Evolutionary conservation across 2,329 filamentous ascomycete species (phyloP).

Genomic region (Tolypocladium guangdongense): DNA sequence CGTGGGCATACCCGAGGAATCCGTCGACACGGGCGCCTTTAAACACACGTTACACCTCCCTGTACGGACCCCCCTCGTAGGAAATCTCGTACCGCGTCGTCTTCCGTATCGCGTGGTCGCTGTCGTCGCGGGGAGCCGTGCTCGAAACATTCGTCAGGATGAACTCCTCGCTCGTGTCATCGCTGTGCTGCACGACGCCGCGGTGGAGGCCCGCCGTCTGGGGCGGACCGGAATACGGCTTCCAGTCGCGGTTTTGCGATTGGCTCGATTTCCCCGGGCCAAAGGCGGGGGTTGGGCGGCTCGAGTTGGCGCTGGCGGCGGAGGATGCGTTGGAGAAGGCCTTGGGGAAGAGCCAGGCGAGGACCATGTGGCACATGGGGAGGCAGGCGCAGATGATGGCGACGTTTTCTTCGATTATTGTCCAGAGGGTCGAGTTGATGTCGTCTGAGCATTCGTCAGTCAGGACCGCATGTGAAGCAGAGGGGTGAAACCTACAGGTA

Average conservation of each 20-base stretch:
- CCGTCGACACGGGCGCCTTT: neutral
- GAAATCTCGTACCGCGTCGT: constrained; percentile 24
- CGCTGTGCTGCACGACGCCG: constrained; percentile 14
- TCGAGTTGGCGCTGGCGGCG: constrained; percentile 4
- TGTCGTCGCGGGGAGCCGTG: neutral
- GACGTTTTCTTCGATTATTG: constrained; percentile 27
- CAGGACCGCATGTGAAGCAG: no score
- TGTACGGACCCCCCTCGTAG: constrained; percentile 14
- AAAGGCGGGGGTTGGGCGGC: constrained; percentile 8
- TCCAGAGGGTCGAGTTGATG: constrained; percentile 26
- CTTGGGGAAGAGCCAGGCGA: constrained; percentile 23
- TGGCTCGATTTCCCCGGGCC: constrained; percentile 8
- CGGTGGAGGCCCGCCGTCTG: constrained; percentile 15
- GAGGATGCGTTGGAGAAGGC: constrained; percentile 14
- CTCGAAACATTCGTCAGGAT: constrained; percentile 16
- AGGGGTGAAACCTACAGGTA: constrained; percentile 16
- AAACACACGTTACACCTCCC: neutral
- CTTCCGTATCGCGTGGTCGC: constrained; percentile 20
- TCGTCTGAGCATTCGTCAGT: constrained; percentile 12
- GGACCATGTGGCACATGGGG: constrained; percentile 28
- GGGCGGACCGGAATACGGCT: constrained; percentile 19
- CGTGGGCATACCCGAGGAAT: neutral
- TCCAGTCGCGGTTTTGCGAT: constrained; percentile 16
- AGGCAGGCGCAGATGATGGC: constrained; percentile 28
- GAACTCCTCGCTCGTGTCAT: constrained; percentile 23